These are phyloP conservation scores for Neonectria neomacrospora DNA, from an alignment of 2,329 filamentous ascomycete genomes.

Conservation along the genomic window DNA sequence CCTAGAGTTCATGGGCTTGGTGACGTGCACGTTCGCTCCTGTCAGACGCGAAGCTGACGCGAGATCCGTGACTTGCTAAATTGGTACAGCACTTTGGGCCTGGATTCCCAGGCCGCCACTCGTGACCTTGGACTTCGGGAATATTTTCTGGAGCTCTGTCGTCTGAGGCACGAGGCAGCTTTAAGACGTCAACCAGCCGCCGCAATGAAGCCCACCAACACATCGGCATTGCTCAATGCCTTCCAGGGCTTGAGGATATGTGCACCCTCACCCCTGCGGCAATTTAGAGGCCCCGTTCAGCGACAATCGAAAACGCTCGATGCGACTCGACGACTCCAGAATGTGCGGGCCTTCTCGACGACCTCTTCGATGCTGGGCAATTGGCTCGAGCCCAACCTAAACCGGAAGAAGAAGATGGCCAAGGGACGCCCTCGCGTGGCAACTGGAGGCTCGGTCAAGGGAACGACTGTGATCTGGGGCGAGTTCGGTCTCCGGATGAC, in stretches of 20 bases:
- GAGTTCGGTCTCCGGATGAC: conserved; percentile 94
- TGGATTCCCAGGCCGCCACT: conserved; percentile 37
- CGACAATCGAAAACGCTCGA: conserved; percentile 45
- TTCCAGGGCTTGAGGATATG: conserved; percentile 62
- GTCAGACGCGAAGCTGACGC: conserved; percentile 58
- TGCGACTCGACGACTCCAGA: conserved; percentile 53
- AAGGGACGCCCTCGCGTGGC: conserved; percentile 90
- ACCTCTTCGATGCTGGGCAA: conserved; percentile 69
- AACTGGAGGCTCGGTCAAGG: conserved; percentile 90
- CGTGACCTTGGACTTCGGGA: conserved; percentile 30
- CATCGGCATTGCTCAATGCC: conserved; percentile 61
- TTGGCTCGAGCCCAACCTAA: conserved; percentile 84
- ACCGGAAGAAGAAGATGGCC: conserved; percentile 86
- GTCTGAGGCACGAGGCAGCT: conserved; percentile 40
- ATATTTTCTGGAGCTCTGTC: conserved; percentile 50
- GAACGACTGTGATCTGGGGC: conserved; percentile 95
- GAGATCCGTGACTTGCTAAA: conserved; percentile 55
- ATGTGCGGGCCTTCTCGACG: conserved; percentile 77
- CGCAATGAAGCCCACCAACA: conserved; percentile 59
- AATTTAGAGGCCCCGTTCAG: conserved; percentile 49
- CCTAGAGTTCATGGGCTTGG: conserved; percentile 43
- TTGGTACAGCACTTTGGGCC: conserved; percentile 35
- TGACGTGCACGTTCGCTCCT: conserved; percentile 49
- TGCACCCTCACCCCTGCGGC: conserved; percentile 52
- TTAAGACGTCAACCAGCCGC: conserved; percentile 40